phyloP scores from a whole-genome alignment of 352 stramenopile genomes.

The Pythium aristosporum region DNA sequence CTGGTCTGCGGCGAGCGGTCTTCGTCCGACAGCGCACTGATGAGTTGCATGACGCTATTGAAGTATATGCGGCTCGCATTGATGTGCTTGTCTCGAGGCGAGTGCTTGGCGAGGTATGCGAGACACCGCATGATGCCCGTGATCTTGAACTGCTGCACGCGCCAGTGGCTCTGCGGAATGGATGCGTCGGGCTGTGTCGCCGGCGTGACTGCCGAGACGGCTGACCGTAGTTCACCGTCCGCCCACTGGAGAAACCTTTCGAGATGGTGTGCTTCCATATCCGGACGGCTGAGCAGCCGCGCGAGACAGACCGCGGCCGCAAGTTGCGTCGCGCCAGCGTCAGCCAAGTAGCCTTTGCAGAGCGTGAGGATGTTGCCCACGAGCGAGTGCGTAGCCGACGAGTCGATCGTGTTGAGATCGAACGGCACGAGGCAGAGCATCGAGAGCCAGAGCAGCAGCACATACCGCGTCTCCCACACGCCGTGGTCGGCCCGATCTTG shows the following conservation, averaged over 20 bases:
- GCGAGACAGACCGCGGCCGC: slow-evolving; percentile 94
- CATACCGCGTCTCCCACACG: slow-evolving; percentile 75
- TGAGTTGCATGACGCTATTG: slow-evolving; percentile 63
- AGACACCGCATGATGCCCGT: slow-evolving; percentile 82
- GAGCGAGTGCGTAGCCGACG: slow-evolving; percentile 60
- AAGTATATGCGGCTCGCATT: slow-evolving; percentile 76
- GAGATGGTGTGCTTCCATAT: slow-evolving; percentile 92
- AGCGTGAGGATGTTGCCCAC: slow-evolving; percentile 80
- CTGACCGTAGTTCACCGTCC: slow-evolving; percentile 50
- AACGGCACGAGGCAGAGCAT: slow-evolving; percentile 98
- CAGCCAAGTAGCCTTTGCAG: slow-evolving; percentile 85
- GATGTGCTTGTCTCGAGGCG: slow-evolving; percentile 70
- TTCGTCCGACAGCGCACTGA: slow-evolving; percentile 56
- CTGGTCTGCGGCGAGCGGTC: slow-evolving; percentile 39
- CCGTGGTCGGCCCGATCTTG: slow-evolving; percentile 83
- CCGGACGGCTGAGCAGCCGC: slow-evolving; percentile 92
- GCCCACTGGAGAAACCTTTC: slow-evolving; percentile 91
- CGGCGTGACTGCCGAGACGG: slow-evolving; percentile 15
- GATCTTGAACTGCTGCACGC: slow-evolving; percentile 71
- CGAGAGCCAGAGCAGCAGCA: slow-evolving; percentile 96
- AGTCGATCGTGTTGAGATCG: slow-evolving; percentile 96
- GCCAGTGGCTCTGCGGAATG: slow-evolving; percentile 25
- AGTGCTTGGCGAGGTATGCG: slow-evolving; percentile 78
- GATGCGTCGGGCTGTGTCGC: slow-evolving; percentile 26
- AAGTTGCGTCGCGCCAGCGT: slow-evolving; percentile 87